phyloP scores from a whole-genome alignment of 768 basidiomycete species.

The Rhizopogon salebrosus region DNA sequence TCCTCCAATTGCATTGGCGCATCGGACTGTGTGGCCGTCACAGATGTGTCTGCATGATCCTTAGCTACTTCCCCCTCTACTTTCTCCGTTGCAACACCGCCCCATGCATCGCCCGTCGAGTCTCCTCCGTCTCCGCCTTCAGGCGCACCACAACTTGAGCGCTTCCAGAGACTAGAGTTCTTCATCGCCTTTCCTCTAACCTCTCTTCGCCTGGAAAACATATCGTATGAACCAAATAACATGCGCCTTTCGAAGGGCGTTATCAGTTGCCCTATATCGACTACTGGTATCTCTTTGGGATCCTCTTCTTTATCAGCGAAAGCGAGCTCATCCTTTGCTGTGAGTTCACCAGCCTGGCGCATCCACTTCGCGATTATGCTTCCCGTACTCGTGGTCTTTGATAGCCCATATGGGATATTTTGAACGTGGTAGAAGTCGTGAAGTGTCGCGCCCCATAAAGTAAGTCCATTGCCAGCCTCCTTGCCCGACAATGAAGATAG shows the following conservation, averaged over 20 bases:
- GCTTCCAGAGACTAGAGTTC: too few relatives aligned
- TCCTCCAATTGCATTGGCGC: background rate
- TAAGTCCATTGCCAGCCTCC: conserved; percentile 11
- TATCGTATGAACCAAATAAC: background rate
- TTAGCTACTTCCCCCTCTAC: background rate
- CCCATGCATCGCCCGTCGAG: background rate
- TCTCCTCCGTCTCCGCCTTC: background rate
- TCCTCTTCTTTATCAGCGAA: conserved; percentile 18
- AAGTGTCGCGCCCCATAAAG: conserved; percentile 20
- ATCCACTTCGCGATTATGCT: conserved; percentile 14
- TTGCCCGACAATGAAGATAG: conserved; percentile 3
- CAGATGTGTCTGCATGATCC: background rate
- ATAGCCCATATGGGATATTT: background rate
- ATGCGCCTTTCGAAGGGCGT: conserved; percentile 7
- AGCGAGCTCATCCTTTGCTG: conserved; percentile 12
- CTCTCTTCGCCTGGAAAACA: conserved; percentile 1
- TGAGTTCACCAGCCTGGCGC: conserved; percentile 12
- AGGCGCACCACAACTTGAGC: background rate
- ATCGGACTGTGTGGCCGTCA: background rate
- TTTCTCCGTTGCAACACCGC: background rate
- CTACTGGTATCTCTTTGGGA: conserved; percentile 13
- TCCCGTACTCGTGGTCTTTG: conserved; percentile 9
- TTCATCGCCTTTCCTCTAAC: background rate
- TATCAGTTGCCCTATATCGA: conserved; percentile 14
- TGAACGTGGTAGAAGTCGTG: conserved; percentile 17